Evolutionary conservation across 176 grass and related monocot species (phyloP), one percentile per base, ranked within the genome.

Genomic region (Coix lacrymajobi): DNA sequence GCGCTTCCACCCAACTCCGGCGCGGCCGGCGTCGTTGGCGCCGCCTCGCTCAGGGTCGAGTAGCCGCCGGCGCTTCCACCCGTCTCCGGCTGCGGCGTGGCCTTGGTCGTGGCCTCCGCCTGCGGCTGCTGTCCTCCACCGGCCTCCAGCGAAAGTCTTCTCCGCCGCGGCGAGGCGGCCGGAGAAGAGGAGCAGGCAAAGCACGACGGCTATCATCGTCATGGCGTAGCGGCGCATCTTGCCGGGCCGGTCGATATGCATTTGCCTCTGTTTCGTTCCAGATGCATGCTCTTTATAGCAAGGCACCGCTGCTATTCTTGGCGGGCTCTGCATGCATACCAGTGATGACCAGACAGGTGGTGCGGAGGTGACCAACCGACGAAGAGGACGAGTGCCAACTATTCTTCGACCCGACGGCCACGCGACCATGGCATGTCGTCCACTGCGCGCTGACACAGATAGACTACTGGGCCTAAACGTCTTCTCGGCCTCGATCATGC

Each of bases 181-280:
- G 30, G 8, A 39, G 62, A 67, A 29, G 28, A 81, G 48, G 14
- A 87, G 34, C 33, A 77, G 62, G 62, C 78, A 81, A 12, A 73
- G 56, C 78, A 62, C 71, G 71, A 52, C 85, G 58, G n/a, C 44
- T 3, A 31, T 17, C 26, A 31, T 63, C 62, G 43, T 24, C n/a
- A n/a, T n/a, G 78, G 78, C 64, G 24, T 25, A n/a, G 44, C 48
- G 62, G n/a, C 43, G 3, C 62, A 80, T 80, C 62, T 51, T 67
- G 31, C 57, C 0, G 25, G 4, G 0, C 3, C n/a, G n/a, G 3
- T 38, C 20, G 1, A 49, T 54, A 7, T 60, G 4, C 8, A 12
- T 25, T 16, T 22, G 70, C 40, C 26, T 22, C 51, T 3, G n/a
- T n/a, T n/a, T n/a, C n/a, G 51, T 20, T 20, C 16, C 20, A n/a